Percentiles rank a stretch among this genome's conserved stretches.
Conservation (phyloP, 176 grass and related monocot species). For the Lolium rigidum region DNA sequence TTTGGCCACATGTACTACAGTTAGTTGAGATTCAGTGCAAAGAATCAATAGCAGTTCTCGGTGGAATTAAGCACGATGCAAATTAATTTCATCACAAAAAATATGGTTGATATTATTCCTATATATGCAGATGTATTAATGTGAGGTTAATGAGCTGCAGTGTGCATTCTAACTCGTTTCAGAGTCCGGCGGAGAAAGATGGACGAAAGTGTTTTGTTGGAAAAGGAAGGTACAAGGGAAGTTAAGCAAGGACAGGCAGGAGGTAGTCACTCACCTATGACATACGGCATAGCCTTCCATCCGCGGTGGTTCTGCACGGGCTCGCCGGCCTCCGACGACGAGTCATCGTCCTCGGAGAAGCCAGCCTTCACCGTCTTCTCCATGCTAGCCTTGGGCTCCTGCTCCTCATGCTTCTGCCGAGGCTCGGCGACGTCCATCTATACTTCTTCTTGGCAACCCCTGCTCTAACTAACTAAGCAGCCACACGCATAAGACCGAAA, state of each 20-base stretch:
- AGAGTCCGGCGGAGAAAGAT: too few relatives aligned
- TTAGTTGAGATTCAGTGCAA: not conserved
- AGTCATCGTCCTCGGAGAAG: not conserved
- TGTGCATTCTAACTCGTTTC: too few relatives aligned
- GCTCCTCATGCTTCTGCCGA: not conserved
- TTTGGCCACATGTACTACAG: not conserved
- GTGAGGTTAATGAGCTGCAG: too few relatives aligned
- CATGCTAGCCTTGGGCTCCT: not conserved
- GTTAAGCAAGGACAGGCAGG: not conserved
- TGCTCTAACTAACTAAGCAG: not conserved
- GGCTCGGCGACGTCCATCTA: not conserved
- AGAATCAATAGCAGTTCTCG: not conserved
- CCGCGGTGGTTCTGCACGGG: conserved; percentile 39
- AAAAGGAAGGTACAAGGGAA: not conserved
- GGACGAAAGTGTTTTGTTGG: too few relatives aligned
- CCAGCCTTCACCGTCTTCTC: not conserved
- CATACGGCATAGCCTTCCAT: conserved; percentile 86
- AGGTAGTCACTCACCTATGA: conserved; percentile 55
- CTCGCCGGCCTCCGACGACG: not conserved
- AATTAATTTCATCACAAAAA: too few relatives aligned
- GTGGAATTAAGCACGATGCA: not conserved
- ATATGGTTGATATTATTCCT: too few relatives aligned
- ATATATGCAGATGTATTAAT: too few relatives aligned
- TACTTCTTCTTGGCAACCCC: not conserved
- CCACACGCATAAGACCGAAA: not conserved